phyloP scores from a whole-genome alignment of 2,329 filamentous ascomycete genomes.

The Paradendryphiella salina region DNA sequence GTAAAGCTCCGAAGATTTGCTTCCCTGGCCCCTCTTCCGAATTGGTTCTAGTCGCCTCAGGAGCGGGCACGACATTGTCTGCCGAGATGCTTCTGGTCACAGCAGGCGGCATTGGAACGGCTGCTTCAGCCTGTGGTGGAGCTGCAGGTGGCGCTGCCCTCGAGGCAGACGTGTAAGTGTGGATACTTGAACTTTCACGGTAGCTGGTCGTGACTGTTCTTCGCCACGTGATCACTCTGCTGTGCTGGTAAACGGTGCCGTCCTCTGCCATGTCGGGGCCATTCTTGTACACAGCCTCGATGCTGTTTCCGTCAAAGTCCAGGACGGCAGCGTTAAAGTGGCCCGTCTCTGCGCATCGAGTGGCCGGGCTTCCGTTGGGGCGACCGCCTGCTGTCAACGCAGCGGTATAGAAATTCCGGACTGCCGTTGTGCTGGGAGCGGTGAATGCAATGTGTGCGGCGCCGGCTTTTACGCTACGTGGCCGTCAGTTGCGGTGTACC shows the following conservation, averaged over 20 bases:
- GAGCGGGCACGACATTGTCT: slow-evolving; percentile 28
- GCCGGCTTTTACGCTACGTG: slow-evolving; percentile 52
- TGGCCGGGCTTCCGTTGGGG: slow-evolving; percentile 60
- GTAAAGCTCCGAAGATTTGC: slow-evolving; percentile 71
- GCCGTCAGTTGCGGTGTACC: slow-evolving; percentile 27
- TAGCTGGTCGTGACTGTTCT: slow-evolving; percentile 39
- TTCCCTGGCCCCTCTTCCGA: slow-evolving; percentile 58
- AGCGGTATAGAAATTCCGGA: slow-evolving; percentile 71
- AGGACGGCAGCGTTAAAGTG: slow-evolving; percentile 67
- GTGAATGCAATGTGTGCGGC: slow-evolving; percentile 68
- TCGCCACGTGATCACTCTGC: slow-evolving; percentile 51
- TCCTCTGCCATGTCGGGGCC: slow-evolving; percentile 46
- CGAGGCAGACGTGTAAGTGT: slow-evolving; percentile 33
- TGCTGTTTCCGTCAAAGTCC: slow-evolving; percentile 81
- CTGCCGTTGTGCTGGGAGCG: slow-evolving; percentile 65
- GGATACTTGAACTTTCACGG: slow-evolving; percentile 39
- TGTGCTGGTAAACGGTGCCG: slow-evolving; percentile 48
- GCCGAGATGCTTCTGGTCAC: slow-evolving; percentile 41
- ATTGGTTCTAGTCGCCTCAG: slow-evolving; percentile 33
- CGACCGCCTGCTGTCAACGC: slow-evolving; percentile 67
- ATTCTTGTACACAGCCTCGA: slow-evolving; percentile 72
- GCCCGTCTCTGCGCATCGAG: slow-evolving; percentile 57
- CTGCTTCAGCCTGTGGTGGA: slow-evolving; percentile 31
- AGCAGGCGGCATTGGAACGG: slow-evolving; percentile 30
- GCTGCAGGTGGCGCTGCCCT: slow-evolving; percentile 31